Evolutionary conservation across 345 rosid genomes (phyloP), one percentile per base, ranked within the genome.

Genomic region (Laguncularia racemosa): DNA sequence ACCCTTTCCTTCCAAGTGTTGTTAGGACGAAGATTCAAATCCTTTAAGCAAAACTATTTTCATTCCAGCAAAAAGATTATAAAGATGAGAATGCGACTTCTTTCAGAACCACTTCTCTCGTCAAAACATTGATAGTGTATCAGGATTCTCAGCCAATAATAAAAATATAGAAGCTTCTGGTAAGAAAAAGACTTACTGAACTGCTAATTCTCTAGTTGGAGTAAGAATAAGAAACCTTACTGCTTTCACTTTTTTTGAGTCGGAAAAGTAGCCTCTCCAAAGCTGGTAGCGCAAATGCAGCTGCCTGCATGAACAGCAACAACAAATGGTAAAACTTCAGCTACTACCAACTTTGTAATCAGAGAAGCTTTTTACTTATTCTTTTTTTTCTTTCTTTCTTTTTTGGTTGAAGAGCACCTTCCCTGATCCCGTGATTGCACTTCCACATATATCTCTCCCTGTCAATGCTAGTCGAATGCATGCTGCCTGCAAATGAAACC

Each of bases 391-490:
- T n/a, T n/a, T n/a, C n/a, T n/a, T n/a, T n/a, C n/a, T n/a, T n/a
- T n/a, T n/a, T n/a, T n/a, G n/a, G n/a, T n/a, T n/a, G n/a, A 14
- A 51, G 14, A 23, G 14, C 64, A 93, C 99, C 97, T 93, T 89
- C 17, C 99, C 99, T 6, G 99, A 93, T 61, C 99, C 99, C 66
- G 99, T 93, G 56, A 93, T 76, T 44, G 99, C 99, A 62, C 97
- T 93, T 14, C 95, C 99, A 65, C 97, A 93, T 56, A 93, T 91
- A 75, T 93, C 97, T 17, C 99, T 96, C 40, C 99, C 99, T 1
- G 80, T 69, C 68, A 93, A 73, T 3, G 96, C 97, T 57, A 85
- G 61, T 48, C 97, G 99, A 67, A 93, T 75, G 73, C 96, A 89
- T 0, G 97, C 99, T 21, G 99, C 93, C 99, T 93, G 68, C 57